Conservation (phyloP, 2,329 filamentous ascomycete genomes). For the Talaromyces funiculosus region DNA sequence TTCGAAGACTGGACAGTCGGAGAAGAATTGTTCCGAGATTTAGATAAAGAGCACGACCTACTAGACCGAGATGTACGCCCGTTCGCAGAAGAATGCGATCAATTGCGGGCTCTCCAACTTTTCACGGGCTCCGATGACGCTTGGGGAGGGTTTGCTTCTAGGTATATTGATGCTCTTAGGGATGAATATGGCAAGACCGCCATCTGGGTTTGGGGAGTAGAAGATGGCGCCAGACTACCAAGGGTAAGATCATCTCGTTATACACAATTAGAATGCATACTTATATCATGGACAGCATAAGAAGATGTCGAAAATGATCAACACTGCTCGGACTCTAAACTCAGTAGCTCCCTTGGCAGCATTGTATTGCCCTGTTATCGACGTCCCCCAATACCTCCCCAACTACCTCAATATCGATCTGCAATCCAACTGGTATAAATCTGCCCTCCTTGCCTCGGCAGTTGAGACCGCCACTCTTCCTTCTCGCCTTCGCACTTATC, state of each 20-base stretch:
- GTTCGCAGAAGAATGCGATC: constrained; percentile 89
- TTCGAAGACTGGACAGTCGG: constrained; percentile 73
- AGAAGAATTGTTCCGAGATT: constrained; percentile 64
- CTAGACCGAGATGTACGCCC: constrained; percentile 84
- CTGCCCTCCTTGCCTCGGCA: constrained; percentile 68
- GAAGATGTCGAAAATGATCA: constrained; percentile 61
- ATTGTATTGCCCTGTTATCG: constrained; percentile 68
- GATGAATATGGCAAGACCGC: constrained; percentile 88
- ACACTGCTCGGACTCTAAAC: constrained; percentile 66
- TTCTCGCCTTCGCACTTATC: constrained; percentile 49
- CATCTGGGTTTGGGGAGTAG: constrained; percentile 81
- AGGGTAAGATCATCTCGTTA: constrained; percentile 41
- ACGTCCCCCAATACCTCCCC: constrained; percentile 55
- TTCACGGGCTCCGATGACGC: constrained; percentile 68
- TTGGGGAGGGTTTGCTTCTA: constrained; percentile 71
- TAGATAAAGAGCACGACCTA: constrained; percentile 77
- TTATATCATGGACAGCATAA: constrained; percentile 40
- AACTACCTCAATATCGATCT: constrained; percentile 55
- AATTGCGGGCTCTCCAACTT: constrained; percentile 80
- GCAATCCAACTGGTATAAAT: constrained; percentile 70
- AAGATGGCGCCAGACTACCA: constrained; percentile 54
- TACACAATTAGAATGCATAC: background rate
- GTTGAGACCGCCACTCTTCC: constrained; percentile 75
- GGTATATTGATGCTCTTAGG: constrained; percentile 69
- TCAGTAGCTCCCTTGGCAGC: constrained; percentile 66